Base-by-base conservation (phyloP, 305 asterid genomes). In the Andrographis paniculata region DNA sequence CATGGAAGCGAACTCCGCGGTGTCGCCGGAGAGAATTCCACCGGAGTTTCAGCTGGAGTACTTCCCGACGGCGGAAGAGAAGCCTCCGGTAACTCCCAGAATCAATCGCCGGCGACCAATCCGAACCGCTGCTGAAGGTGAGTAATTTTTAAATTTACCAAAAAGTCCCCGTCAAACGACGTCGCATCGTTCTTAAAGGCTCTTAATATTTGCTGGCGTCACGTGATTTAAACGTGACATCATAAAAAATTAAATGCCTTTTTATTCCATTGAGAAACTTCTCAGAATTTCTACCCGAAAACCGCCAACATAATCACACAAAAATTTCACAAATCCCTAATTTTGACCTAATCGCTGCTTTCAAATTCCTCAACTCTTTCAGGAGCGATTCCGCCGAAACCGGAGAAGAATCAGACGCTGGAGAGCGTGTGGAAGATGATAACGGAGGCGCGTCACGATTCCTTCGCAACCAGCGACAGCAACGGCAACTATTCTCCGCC, bases 371-470 rank as follows among this genome's bases (percentile, higher is more conserved):
- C n/a, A n/a, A 1, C n/a, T 21, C 13, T 48, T 54, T 44, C 60
- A 56, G 76, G 71, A 2, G 58, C 7, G 13, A 43, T 37, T 45
- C 35, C 41, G 21, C 20, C 47, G 40, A 12, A 10, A 24, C 61
- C 45, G 55, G 31, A 53, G 24, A 60, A 40, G 40, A 65, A 60
- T 4, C 75, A 67, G 58, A 65, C 89, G 15, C 42, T 76, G 17
- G 89, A 79, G 59, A 76, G 58, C 63, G 56, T 66, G 41, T 79
- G 89, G 89, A 76, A 68, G 51, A 66, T 35, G 60, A 73, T 79
- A 65, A 73, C 60, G 5, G 79, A 70, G 28, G 76, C 61, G 6
- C 66, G 60, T n/a, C 71, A 65, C 41, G 70, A 28, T n/a, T n/a
- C n/a, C n/a, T n/a, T n/a, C n/a, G 60, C 77, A 68, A 21, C 61